Conservation (phyloP, 2,329 filamentous ascomycete genomes). For the Phaeosphaeria sp. region DNA sequence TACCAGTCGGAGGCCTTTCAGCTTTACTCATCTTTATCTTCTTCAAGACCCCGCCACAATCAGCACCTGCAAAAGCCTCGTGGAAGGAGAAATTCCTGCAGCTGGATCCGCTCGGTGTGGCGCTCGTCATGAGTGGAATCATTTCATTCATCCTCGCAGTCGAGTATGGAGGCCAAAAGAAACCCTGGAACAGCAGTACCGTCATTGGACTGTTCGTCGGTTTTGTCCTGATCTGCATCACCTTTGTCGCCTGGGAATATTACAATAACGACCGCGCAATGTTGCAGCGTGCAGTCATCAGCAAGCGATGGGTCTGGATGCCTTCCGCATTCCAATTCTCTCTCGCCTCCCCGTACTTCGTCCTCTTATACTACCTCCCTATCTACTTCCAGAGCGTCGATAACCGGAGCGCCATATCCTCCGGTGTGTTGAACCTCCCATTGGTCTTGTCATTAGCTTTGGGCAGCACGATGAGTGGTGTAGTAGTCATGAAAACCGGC, state of each 20-base stretch:
- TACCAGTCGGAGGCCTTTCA: constrained; percentile 53
- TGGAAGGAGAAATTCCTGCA: constrained; percentile 50
- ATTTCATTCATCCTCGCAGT: constrained; percentile 55
- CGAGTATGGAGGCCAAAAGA: constrained; percentile 51
- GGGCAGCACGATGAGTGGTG: constrained; percentile 6
- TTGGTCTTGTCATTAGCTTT: constrained; percentile 47
- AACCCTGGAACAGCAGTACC: constrained; percentile 38
- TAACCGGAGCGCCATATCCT: constrained; percentile 43
- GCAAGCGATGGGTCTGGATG: constrained; percentile 46
- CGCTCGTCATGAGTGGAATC: constrained; percentile 50
- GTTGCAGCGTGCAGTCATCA: constrained; percentile 48
- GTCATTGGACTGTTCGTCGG: constrained; percentile 57
- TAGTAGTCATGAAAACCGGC: constrained; percentile 33
- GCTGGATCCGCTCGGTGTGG: constrained; percentile 54
- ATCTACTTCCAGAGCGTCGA: constrained; percentile 58
- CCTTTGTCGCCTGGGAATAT: constrained; percentile 47
- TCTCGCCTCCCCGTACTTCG: constrained; percentile 44
- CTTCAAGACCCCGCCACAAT: constrained; percentile 45
- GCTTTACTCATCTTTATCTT: constrained; percentile 50
- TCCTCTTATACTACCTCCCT: constrained; percentile 56
- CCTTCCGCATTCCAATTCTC: constrained; percentile 48
- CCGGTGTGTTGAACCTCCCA: constrained; percentile 53
- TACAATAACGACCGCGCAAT: constrained; percentile 51
- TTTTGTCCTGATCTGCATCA: constrained; percentile 47
- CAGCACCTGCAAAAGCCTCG: constrained; percentile 25